phyloP scores from a whole-genome alignment of 805 yeast genomes.

The Candida golubevii region DNA sequence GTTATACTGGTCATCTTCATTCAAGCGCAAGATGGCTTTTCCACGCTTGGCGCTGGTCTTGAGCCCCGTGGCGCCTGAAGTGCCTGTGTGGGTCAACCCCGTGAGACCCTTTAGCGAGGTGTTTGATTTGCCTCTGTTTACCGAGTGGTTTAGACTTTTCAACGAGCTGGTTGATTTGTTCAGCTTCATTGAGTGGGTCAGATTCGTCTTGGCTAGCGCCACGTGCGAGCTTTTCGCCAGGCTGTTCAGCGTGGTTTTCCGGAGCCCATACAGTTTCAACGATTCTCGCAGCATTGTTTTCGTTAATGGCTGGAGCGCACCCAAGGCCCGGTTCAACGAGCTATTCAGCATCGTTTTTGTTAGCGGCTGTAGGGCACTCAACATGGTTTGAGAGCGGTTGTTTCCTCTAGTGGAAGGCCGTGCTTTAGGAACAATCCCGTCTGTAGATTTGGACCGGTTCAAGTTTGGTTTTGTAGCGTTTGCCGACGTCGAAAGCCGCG shows the following conservation, averaged over 20 bases:
- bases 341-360: conserved; percentile 17
- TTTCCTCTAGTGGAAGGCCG: conserved; percentile 27
- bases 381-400: conserved; percentile 35
- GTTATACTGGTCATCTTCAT: conserved; percentile 33
- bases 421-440: conserved; percentile 29
- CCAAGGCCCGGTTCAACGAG: conserved; percentile 8
- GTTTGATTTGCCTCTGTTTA: conserved; percentile 1
- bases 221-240: conserved; percentile 5
- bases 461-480: conserved; percentile 23
- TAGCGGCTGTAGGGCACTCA: conserved; percentile 18
- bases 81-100: neutral
- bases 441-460: conserved; percentile 39
- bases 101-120: conserved; percentile 9
- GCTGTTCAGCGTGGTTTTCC: conserved; percentile 14
- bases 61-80: conserved; percentile 22
- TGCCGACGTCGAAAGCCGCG: conserved; percentile 9
- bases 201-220: conserved; percentile 10
- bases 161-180: conserved; percentile 32
- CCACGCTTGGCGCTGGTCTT: conserved; percentile 36
- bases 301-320: conserved; percentile 15
- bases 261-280: conserved; percentile 9
- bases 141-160: conserved; percentile 21
- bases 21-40: conserved; percentile 35
- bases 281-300: conserved; percentile 17
- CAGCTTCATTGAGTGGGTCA: conserved; percentile 21